These are phyloP conservation scores for Exophiala alcalophila DNA, from an alignment of 2,329 filamentous ascomycete species.

Conservation along the genomic window DNA sequence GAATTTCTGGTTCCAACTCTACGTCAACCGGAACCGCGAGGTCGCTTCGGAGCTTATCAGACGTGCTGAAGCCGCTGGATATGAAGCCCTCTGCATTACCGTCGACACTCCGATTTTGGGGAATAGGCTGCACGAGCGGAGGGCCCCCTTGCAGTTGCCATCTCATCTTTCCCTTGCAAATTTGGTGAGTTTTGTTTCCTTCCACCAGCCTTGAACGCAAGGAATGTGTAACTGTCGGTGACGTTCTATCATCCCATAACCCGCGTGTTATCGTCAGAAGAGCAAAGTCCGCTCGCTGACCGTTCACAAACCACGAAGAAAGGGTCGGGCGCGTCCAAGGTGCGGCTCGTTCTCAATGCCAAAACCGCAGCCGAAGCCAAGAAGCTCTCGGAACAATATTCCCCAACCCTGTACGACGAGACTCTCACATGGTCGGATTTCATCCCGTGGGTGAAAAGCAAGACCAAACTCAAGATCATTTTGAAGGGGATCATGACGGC, in stretches of 20 bases:
- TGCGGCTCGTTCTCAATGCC: not conserved
- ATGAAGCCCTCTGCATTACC: constrained; percentile 50
- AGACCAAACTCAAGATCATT: constrained; percentile 30
- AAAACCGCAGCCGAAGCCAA: constrained; percentile 20
- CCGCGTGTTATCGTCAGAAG: too few relatives aligned
- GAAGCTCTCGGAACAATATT: not conserved
- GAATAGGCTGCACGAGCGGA: constrained; percentile 50
- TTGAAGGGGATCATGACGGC: constrained; percentile 28
- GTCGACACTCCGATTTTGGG: constrained; percentile 52
- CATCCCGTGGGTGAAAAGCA: constrained; percentile 48
- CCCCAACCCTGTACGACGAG: constrained; percentile 27
- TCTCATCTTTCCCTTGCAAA: too few relatives aligned
- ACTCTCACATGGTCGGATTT: constrained; percentile 47
- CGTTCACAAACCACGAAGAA: too few relatives aligned
- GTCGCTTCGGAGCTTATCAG: constrained; percentile 34
- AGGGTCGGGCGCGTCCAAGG: constrained; percentile 25
- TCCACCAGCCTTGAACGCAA: too few relatives aligned
- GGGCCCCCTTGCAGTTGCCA: constrained; percentile 47
- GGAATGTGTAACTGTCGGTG: too few relatives aligned
- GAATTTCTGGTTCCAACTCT: constrained; percentile 31
- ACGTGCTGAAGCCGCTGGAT: constrained; percentile 41
- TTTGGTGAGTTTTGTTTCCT: too few relatives aligned
- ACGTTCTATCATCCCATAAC: too few relatives aligned
- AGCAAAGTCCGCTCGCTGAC: too few relatives aligned
- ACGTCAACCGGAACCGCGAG: constrained; percentile 4